A percentile compares a stretch with the other conserved stretches of the same genome.
phyloP scores from a whole-genome alignment of 2,329 filamentous ascomycete genomes.

The Volutella citrinella region DNA sequence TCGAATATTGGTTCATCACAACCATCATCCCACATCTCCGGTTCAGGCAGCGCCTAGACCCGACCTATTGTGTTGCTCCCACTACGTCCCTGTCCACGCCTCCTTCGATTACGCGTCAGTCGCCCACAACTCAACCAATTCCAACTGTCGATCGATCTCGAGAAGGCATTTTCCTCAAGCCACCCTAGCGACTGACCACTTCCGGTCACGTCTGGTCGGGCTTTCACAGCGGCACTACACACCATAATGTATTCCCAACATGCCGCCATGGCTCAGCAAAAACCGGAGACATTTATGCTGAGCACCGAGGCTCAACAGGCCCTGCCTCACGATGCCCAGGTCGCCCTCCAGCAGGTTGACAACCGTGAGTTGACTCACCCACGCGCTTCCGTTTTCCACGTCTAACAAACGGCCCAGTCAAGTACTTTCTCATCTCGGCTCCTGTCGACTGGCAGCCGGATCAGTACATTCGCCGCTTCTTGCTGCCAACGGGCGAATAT shows the following conservation, averaged over 20 bases:
- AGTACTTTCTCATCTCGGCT: conserved; percentile 99
- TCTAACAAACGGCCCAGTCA: conserved; percentile 59
- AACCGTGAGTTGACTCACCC: conserved; percentile 64
- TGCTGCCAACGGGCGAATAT: conserved; percentile 96
- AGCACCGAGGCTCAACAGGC: conserved; percentile 96
- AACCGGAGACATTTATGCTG: conserved; percentile 98
- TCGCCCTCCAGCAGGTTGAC: conserved; percentile 96
- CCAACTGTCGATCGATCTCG: conserved; percentile 5
- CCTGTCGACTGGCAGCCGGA: conserved; percentile 97
- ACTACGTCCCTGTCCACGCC: conserved; percentile 10
- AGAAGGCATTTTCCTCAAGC: no score
- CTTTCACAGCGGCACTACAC: conserved; percentile 18
- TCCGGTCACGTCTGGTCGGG: conserved; percentile 25
- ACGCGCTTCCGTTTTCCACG: no score
- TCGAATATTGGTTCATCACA: conserved; percentile 36
- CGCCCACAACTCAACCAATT: conserved; percentile 5
- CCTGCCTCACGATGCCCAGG: conserved; percentile 92
- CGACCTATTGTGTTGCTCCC: no score
- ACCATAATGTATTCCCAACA: conserved; percentile 75
- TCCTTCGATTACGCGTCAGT: conserved; percentile 7
- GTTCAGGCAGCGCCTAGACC: conserved; percentile 34
- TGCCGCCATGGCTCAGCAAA: conserved; percentile 87
- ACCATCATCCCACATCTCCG: conserved; percentile 22
- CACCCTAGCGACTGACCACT: conserved; percentile 21
- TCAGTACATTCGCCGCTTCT: conserved; percentile 93